Conservation (phyloP, 768 basidiomycete species). For the Phlebiopsis gigantea region DNA sequence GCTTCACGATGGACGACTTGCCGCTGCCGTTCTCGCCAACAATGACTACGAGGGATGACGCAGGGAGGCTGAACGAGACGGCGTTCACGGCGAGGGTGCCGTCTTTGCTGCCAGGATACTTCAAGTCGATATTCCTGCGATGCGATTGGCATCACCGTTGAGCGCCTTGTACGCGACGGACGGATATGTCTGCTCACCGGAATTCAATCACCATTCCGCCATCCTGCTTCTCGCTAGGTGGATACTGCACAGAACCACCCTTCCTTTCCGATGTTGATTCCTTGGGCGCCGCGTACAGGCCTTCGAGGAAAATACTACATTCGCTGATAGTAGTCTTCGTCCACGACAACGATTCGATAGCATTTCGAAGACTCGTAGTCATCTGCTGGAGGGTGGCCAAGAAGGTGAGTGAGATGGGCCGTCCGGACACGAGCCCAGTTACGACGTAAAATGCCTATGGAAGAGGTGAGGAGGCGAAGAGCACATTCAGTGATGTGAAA, state of each 20-base stretch:
- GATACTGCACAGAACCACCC: not conserved
- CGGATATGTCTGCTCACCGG: too few relatives aligned
- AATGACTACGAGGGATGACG: slow-evolving; percentile 46
- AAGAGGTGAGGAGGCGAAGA: too few relatives aligned
- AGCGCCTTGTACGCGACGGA: too few relatives aligned
- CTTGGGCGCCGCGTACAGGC: not conserved
- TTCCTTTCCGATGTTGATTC: not conserved
- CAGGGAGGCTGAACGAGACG: slow-evolving; percentile 33
- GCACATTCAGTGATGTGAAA: not conserved
- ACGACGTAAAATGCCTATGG: not conserved
- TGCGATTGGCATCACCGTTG: too few relatives aligned
- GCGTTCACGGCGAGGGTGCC: slow-evolving; percentile 29
- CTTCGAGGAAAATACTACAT: not conserved
- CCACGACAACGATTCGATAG: not conserved
- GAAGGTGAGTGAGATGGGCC: not conserved
- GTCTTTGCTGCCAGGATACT: slow-evolving; percentile 41
- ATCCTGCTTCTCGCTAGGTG: not conserved
- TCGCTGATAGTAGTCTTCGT: not conserved
- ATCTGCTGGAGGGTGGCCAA: not conserved
- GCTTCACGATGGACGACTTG: slow-evolving; percentile 39
- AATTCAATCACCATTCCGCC: not conserved
- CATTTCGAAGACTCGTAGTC: not conserved
- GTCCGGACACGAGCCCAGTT: not conserved
- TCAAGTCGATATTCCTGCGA: slow-evolving; percentile 33
- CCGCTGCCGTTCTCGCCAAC: slow-evolving; percentile 41